Conservation (phyloP, 2,329 filamentous ascomycete genomes). For the Acephala macrosclerotiorum region DNA sequence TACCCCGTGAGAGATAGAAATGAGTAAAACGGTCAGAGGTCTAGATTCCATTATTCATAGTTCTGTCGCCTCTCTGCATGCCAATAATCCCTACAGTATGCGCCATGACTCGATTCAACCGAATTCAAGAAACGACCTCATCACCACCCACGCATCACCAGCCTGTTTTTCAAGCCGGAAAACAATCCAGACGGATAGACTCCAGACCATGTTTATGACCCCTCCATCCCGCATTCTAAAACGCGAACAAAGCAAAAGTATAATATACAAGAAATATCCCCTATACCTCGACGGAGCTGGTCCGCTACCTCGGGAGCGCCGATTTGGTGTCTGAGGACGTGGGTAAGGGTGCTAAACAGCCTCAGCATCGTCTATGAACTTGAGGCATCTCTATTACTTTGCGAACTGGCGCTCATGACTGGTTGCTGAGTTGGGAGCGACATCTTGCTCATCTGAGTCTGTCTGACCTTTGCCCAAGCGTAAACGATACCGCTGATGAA, state of each 20-base stretch:
- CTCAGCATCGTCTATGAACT: constrained; percentile 35
- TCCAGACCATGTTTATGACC: constrained; percentile 26
- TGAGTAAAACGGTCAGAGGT: constrained; percentile 10
- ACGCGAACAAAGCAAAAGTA: constrained; percentile 27
- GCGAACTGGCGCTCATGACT: constrained; percentile 86
- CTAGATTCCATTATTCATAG: constrained; percentile 40
- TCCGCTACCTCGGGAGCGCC: not conserved
- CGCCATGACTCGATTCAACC: constrained; percentile 28
- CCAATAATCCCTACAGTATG: constrained; percentile 34
- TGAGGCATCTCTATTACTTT: constrained; percentile 89
- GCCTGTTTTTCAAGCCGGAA: constrained; percentile 12
- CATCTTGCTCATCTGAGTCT: constrained; percentile 71
- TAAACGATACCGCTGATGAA: constrained; percentile 95
- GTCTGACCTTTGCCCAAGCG: constrained; percentile 83
- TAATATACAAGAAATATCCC: constrained; percentile 35
- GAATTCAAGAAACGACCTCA: constrained; percentile 11
- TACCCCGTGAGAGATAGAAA: not conserved
- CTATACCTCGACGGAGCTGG: not conserved
- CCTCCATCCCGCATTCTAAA: constrained; percentile 31
- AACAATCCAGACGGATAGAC: constrained; percentile 3
- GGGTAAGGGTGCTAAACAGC: constrained; percentile 8
- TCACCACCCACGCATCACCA: constrained; percentile 16
- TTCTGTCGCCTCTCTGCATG: constrained; percentile 22
- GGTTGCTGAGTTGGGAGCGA: constrained; percentile 71
- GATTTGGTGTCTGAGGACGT: constrained; percentile 13